Base-by-base conservation (phyloP, 257 asterid genomes). In the Solanum megistacrolobum region DNA sequence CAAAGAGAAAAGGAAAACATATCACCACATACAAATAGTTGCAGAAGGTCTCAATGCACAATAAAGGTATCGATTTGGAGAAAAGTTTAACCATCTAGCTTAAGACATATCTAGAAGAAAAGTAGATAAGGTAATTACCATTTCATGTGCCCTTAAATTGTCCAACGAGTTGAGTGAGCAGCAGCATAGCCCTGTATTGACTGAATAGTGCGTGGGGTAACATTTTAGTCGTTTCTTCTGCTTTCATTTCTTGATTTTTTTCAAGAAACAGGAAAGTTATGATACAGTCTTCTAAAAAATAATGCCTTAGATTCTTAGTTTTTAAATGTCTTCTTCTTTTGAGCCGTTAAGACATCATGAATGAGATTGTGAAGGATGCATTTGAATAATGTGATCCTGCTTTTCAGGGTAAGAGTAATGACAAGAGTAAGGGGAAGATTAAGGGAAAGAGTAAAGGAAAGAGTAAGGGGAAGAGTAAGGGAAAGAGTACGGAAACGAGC, bases 361-460 rank as follows among this genome's bases (percentile, higher is more conserved):
- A 52, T 18, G 0, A 52, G 62, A 18, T 18, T 52, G n/a, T 52
- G 62, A 52, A 52, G n/a, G 62, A 52, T 52, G 62, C 62, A 52
- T 52, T 52, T 52, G 62, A 52, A 18, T 52, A 1, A 73, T 84
- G 41, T 71, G 55, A 62, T 89, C 31, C 91, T 90, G 89, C 86
- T 91, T 86, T 86, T 78, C 94, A 95, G 96, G 46, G 82, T 73
- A 73, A 35, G 82, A 73, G 43, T 73, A 73, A 69, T 69, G 38
- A 69, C 75, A 68, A 27, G 75, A 68, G 13, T 34, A 72, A 68
- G 36, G 36, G 9, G 35, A 69, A 31, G 38, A 29, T 34, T 69
- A 69, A 68, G 35, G 35, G 74, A 27, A 66, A 66, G 34, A 25
- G 73, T 25, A 66, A 66, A 27, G 95, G 93, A 18, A 96, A 94